Evolutionary conservation across 805 yeast genomes (phyloP).

Genomic region (Starmerella sp.): DNA sequence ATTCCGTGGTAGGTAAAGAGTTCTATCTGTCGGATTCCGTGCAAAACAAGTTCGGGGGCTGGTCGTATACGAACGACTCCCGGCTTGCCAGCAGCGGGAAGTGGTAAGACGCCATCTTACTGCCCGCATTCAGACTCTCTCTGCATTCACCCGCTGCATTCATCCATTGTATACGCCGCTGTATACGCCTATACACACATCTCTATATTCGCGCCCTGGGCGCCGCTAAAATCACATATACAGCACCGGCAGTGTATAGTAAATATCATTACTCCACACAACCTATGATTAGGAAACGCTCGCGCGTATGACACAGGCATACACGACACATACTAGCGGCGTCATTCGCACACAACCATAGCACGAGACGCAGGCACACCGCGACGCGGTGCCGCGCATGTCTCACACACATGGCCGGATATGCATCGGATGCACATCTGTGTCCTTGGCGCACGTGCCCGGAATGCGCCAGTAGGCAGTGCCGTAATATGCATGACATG

Average conservation of each 20-base stretch:
- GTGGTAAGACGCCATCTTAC: conserved; percentile 20
- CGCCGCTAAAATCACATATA: too few species aligned
- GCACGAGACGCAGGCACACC: too few species aligned
- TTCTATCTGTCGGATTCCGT: conserved; percentile 75
- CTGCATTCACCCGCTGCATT: conserved; percentile 1
- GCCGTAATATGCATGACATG: too few species aligned
- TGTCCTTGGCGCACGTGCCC: too few species aligned
- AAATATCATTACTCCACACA: neutral
- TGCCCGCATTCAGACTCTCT: neutral
- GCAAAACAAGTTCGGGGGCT: conserved; percentile 97
- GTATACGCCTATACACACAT: neutral
- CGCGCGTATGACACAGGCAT: too few species aligned
- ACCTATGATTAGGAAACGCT: neutral
- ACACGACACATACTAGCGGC: too few species aligned
- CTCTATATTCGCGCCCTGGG: neutral
- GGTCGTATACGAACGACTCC: conserved; percentile 59
- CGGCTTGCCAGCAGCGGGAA: conserved; percentile 27
- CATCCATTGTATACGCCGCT: neutral
- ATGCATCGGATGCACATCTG: too few species aligned
- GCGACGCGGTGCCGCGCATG: too few species aligned
- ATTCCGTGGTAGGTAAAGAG: conserved; percentile 82
- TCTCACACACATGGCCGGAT: too few species aligned
- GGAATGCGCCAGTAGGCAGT: too few species aligned
- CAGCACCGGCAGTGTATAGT: too few species aligned
- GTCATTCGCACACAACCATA: too few species aligned